Evolutionary conservation across 177 flowering plant genomes (phyloP), one percentile per base, ranked within the genome.

Genomic region (Vitis hybrid): DNA sequence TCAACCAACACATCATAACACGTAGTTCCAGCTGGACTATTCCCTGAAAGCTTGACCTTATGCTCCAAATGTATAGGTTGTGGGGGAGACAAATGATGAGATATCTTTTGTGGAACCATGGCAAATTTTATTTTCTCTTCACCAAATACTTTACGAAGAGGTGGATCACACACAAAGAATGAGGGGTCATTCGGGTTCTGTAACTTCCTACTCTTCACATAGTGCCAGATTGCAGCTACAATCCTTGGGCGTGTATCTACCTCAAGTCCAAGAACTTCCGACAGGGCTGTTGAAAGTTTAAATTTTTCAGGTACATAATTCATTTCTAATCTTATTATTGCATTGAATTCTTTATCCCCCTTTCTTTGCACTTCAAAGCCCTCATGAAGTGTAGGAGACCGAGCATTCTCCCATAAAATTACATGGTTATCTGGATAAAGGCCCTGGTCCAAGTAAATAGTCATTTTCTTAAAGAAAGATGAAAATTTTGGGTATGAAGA

Each of bases 321-420:
- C 93, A 94, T 88, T 66, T 94, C 97, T 17, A 94, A 66, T 18
- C 92, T 79, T 64, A 94, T 78, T 56, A 72, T 82, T 17, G 77
- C 91, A 45, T 78, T 82, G 69, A 91, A 94, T 75, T 94, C 97
- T 82, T 89, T 90, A 61, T 94, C 90, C 52, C 98, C 98, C 79
- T 85, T 92, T 54, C 97, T 82, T 79, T 84, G 92, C 52, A 94
- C 88, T 83, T 94, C 98, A 77, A 94, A 94, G 10, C 97, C 98
- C 67, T 94, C 98, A 18, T 86, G 89, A 65, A 80, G 90, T 9
- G 82, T 83, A 62, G 97, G 79, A 2, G 97, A 83, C 54, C 94
- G 84, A 62, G 90, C 81, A 81, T 74, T 81, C 62, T 92, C 98
- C 97, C 97, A 91, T 26, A 86, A 66, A 70, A 94, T 91, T 11